Evolutionary conservation across 1,284 basidiomycete genomes (phyloP).

Genomic region (Ustilago crameri): DNA sequence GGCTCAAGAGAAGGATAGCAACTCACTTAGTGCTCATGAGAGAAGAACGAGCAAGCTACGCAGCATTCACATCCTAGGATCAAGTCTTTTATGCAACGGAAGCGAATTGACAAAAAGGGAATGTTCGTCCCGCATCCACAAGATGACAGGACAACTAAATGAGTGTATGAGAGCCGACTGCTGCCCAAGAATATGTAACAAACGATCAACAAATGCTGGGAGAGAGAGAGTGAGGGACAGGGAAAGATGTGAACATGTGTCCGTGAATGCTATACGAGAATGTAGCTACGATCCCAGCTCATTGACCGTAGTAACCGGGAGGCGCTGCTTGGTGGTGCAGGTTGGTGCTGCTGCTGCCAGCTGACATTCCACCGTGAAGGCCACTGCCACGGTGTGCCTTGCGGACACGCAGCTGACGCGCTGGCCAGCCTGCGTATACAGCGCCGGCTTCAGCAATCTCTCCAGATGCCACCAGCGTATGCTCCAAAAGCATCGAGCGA

Average conservation of each 20-base stretch:
- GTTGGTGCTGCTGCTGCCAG: slow-evolving; percentile 44
- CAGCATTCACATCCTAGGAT: no score
- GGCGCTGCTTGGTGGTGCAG: slow-evolving; percentile 39
- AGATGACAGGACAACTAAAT: not conserved
- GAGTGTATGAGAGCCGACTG: not conserved
- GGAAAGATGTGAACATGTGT: no score
- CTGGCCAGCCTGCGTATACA: slow-evolving; percentile 67
- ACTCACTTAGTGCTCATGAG: no score
- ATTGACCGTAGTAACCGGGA: slow-evolving; percentile 48
- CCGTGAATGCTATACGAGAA: no score
- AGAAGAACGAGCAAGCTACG: no score
- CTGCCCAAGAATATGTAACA: not conserved
- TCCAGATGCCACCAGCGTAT: slow-evolving; percentile 67
- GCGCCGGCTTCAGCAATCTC: slow-evolving; percentile 67
- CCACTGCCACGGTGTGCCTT: slow-evolving; percentile 35
- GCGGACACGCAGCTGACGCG: slow-evolving; percentile 58
- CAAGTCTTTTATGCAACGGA: not conserved
- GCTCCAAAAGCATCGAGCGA: slow-evolving; percentile 66
- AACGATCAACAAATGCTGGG: not conserved
- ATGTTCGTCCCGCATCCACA: not conserved
- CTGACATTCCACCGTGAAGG: slow-evolving; percentile 38
- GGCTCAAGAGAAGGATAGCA: no score
- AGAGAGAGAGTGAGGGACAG: no score
- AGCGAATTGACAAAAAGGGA: not conserved
- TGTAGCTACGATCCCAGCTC: slow-evolving; percentile 2